Conservation (phyloP, 78 protist genomes). For the Dictyostelium discoideum region dicty_2.7 NC_007091.3:4445001-4445500, state of each 20-base stretch:
- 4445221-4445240: constrained; percentile 30
- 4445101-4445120: not conserved
- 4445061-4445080: not conserved
- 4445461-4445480: constrained; percentile 49
- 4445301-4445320: not conserved
- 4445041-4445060: not conserved
- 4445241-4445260: constrained; percentile 28
- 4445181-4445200: not conserved
- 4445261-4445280: constrained; percentile 61
- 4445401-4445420: not conserved
- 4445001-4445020: constrained; percentile 11
- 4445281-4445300: not conserved
- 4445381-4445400: not conserved
- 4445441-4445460: constrained; percentile 58
- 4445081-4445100: not conserved
- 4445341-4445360: constrained; percentile 44
- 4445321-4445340: not conserved
- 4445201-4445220: not conserved
- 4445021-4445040: not conserved
- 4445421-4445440: constrained; percentile 38
- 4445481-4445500: constrained; percentile 18
- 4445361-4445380: constrained; percentile 9
- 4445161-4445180: constrained; percentile 19
- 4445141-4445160: constrained; percentile 55
- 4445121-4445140: not conserved